Conservation (phyloP, 2,329 filamentous ascomycete species). For the Podosphaera xanthii region DNA sequence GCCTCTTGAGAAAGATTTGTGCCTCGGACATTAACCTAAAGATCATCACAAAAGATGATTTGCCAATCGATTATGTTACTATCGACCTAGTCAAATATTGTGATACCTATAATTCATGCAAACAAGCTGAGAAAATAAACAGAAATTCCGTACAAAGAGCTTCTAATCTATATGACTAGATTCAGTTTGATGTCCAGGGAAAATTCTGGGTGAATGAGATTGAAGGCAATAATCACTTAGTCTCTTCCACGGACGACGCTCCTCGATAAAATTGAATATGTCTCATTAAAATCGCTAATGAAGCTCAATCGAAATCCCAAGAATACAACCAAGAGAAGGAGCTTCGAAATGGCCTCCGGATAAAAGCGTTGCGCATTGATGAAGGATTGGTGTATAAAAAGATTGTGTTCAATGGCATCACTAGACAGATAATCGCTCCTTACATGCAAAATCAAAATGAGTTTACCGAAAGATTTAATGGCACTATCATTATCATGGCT, state of each 20-base stretch:
- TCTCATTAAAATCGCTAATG: background rate
- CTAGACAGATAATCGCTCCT: background rate
- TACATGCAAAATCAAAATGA: background rate
- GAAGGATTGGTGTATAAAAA: background rate
- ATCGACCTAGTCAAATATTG: background rate
- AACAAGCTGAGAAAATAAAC: background rate
- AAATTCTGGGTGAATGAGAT: background rate
- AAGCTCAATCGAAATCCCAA: background rate
- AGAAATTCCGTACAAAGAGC: background rate
- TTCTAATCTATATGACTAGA: background rate
- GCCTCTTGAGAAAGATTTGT: background rate
- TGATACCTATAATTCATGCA: background rate
- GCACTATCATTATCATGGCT: too few species aligned
- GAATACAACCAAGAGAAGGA: background rate
- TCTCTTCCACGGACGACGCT: background rate
- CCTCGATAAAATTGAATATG: background rate
- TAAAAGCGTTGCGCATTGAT: background rate
- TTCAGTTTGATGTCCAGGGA: background rate
- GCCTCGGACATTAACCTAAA: background rate
- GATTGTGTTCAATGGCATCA: background rate
- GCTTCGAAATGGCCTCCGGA: background rate
- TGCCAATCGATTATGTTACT: background rate
- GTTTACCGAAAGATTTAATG: background rate
- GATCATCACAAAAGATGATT: background rate
- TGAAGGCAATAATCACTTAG: background rate